Evolutionary conservation across 2,329 filamentous ascomycete species (phyloP), one percentile per base, ranked within the genome.

Genomic region (Endocalyx cinctus): DNA sequence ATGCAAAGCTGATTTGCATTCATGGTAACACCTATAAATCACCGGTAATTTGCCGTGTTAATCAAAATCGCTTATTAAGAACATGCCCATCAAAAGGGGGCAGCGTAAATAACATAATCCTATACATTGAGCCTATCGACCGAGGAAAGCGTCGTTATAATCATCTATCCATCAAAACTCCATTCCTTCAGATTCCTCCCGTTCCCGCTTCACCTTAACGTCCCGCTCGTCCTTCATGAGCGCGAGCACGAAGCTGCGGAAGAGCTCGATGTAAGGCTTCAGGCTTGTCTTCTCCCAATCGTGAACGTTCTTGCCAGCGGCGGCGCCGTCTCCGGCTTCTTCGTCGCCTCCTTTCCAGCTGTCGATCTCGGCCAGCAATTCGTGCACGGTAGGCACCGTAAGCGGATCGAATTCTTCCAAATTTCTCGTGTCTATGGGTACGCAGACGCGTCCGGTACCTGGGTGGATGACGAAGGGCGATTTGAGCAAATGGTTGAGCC

Each of bases 251-350:
- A 96, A 94, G 1, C 71, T 74, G 47, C 84, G 76, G 62, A 98
- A 97, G 47, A 83, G 82, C 37, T 97, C 89, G 22, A 97, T 79
- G 57, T 94, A 97, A 7, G 88, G 87, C 66, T 84, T 94, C 54
- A 98, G 62, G 45, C 87, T 87, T 16, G 92, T 98, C 77, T 97
- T 98, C 64, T 98, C 90, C 81, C 90, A 97, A 55, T 98, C 92
- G 46, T 82, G 76, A 29, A 85, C 51, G 35, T 47, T 55, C 41
- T 67, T 56, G 5, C 28, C 36, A 7, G n/a, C 20, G 8, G 20
- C 20, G 8, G 8, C 8, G 4, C 7, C 20, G n/a, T 27, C 28
- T 11, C 35, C 34, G 13, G 28, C 35, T n/a, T 39, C 33, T 7
- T 29, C 31, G 46, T 49, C 48, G 25, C 45, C 58, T 18, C 50